These are phyloP conservation scores for Perkinsus chesapeaki DNA, from an alignment of 169 alveolate genomes.

Conservation along the genomic window DNA sequence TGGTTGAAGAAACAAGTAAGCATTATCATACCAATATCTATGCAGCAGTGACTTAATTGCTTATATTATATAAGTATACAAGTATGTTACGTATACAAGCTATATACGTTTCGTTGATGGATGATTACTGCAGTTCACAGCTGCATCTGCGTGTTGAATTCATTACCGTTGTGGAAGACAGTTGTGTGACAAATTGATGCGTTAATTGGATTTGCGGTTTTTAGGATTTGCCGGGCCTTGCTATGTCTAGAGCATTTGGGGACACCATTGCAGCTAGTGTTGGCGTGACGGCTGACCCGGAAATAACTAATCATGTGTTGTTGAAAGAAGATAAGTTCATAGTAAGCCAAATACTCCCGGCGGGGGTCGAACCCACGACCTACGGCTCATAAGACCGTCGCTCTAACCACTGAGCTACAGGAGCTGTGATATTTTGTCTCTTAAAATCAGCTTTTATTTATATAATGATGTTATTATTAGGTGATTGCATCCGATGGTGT, in stretches of 20 bases:
- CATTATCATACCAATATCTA: too few species aligned
- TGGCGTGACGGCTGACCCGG: slow-evolving; percentile 60
- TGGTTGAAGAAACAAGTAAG: slow-evolving; percentile 41
- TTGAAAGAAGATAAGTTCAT: slow-evolving; percentile 52
- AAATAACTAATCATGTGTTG: slow-evolving; percentile 27
- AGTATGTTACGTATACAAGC: too few species aligned
- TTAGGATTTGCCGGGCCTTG: slow-evolving; percentile 57
- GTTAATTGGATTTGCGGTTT: too few species aligned
- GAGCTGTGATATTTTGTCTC: background rate
- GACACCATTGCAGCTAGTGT: slow-evolving; percentile 59
- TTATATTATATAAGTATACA: too few species aligned
- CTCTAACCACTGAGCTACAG: slow-evolving; percentile 4
- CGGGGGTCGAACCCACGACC: slow-evolving; percentile 8
- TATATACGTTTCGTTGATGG: too few species aligned
- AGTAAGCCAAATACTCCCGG: background rate
- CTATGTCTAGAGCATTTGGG: slow-evolving; percentile 65
- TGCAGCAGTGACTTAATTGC: too few species aligned
- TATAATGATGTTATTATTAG: background rate
- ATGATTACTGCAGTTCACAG: too few species aligned
- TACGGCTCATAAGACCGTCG: slow-evolving; percentile 5
- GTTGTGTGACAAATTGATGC: too few species aligned
- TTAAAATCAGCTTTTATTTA: too few species aligned
- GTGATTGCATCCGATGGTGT: slow-evolving; percentile 77
- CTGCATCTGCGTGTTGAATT: too few species aligned
- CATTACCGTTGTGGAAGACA: too few species aligned